Conservation (phyloP, 177 flowering plant species). For the Vitis hybrid region DNA sequence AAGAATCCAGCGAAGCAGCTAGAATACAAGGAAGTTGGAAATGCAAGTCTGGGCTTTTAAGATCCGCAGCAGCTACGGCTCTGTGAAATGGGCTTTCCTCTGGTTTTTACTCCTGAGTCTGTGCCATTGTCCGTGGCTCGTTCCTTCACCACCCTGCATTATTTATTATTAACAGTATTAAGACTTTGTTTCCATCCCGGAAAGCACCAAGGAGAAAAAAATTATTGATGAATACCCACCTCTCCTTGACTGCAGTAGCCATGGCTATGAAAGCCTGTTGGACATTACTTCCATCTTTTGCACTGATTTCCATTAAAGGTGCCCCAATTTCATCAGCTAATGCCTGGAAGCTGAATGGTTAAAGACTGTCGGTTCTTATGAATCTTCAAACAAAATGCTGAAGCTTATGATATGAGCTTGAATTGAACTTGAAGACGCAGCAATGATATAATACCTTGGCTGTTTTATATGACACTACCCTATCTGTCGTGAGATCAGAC, state of each 20-base stretch:
- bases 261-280: constrained; percentile 42
- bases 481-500: constrained; percentile 48
- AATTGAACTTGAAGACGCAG: too few species aligned
- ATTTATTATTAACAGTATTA: neutral
- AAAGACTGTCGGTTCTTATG: too few species aligned
- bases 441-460: constrained; percentile 42
- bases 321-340: constrained; percentile 40
- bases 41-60: neutral
- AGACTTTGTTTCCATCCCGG: neutral
- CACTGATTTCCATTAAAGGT: constrained; percentile 39
- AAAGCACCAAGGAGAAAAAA: neutral
- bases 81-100: constrained; percentile 35
- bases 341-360: constrained; percentile 18
- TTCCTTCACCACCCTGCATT: constrained; percentile 42
- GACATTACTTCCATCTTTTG: constrained; percentile 36
- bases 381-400: too few species aligned
- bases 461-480: constrained; percentile 54
- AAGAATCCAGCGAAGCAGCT: too few species aligned
- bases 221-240: constrained; percentile 8
- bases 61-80: constrained; percentile 40
- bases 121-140: constrained; percentile 26
- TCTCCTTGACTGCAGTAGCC: constrained; percentile 34
- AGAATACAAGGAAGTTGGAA: too few species aligned
- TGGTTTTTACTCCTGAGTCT: constrained; percentile 32
- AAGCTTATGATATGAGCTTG: too few species aligned